These are phyloP conservation scores for Solanum infundibuliforme DNA, from an alignment of 257 asterid genomes.

Conservation along the genomic window DNA sequence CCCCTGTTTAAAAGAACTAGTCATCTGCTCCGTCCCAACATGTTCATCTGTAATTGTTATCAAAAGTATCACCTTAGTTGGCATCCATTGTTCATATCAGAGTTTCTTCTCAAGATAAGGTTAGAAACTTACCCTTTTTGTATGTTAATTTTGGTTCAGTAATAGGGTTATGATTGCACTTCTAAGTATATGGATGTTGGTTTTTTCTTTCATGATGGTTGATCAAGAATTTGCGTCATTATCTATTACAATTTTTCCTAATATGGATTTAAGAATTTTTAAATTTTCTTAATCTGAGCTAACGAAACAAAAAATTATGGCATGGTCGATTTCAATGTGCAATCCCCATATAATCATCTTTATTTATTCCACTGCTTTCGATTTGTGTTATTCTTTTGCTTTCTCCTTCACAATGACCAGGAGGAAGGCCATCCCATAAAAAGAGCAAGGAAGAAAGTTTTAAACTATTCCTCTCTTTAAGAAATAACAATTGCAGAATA, in stretches of 20 bases:
- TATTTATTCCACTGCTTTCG: not conserved
- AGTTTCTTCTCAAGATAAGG: not conserved
- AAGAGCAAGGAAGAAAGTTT: conserved; percentile 70
- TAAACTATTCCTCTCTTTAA: conserved; percentile 1
- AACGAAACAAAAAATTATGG: not conserved
- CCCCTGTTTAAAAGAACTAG: not conserved
- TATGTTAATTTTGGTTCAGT: not conserved
- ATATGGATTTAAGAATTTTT: not conserved
- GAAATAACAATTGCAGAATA: not conserved
- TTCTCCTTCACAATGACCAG: conserved; percentile 15
- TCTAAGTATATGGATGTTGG: not conserved
- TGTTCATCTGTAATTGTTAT: not conserved
- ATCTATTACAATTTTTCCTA: not conserved
- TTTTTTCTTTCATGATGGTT: not conserved
- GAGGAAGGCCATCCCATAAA: conserved; percentile 39
- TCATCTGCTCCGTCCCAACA: not conserved
- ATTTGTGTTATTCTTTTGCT: not conserved
- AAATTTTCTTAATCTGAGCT: not conserved
- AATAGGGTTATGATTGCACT: not conserved
- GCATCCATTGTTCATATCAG: not conserved
- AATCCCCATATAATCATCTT: not conserved
- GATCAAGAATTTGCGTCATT: not conserved
- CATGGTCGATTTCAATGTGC: not conserved
- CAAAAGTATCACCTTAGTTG: not conserved
- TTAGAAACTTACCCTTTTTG: not conserved